These are phyloP conservation scores for Tagetes erecta DNA, from an alignment of 129 eudicot genomes.

Conservation along the genomic window DNA sequence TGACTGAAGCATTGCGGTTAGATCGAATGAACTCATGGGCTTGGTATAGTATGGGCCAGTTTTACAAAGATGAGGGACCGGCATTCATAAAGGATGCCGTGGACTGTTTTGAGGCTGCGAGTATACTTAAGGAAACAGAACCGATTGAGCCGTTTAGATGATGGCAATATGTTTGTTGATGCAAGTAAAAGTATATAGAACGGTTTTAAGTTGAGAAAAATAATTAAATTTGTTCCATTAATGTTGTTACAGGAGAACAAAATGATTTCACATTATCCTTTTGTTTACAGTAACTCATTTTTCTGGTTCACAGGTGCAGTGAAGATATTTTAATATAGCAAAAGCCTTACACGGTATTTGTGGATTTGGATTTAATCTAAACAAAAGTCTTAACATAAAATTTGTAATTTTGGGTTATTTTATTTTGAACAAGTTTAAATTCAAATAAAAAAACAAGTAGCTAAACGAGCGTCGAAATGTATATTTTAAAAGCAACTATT, in stretches of 20 bases:
- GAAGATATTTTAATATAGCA: no score
- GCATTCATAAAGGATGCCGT: slow-evolving; percentile 55
- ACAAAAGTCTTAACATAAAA: no score
- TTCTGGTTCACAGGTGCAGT: not conserved
- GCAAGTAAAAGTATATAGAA: slow-evolving; percentile 32
- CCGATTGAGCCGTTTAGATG: slow-evolving; percentile 89
- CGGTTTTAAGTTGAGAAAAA: slow-evolving; percentile 17
- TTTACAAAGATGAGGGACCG: slow-evolving; percentile 63
- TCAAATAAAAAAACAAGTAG: no score
- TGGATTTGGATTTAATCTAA: no score
- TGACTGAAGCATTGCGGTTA: slow-evolving; percentile 67
- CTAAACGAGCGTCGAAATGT: no score
- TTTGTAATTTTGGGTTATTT: no score
- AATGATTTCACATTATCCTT: not conserved
- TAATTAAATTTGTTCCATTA: slow-evolving; percentile 20
- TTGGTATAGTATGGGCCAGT: slow-evolving; percentile 78
- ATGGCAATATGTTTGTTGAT: slow-evolving; percentile 11
- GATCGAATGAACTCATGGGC: slow-evolving; percentile 68
- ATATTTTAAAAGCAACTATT: no score
- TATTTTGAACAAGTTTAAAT: no score
- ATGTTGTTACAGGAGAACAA: slow-evolving; percentile 21
- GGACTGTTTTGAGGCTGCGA: slow-evolving; percentile 84
- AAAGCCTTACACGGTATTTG: no score
- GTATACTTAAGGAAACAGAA: slow-evolving; percentile 62
- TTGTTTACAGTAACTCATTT: not conserved